Percentiles rank a stretch among this genome's conserved stretches.
Conservation (phyloP, 805 yeast species). For the Myxozyma mucilagina region DNA sequence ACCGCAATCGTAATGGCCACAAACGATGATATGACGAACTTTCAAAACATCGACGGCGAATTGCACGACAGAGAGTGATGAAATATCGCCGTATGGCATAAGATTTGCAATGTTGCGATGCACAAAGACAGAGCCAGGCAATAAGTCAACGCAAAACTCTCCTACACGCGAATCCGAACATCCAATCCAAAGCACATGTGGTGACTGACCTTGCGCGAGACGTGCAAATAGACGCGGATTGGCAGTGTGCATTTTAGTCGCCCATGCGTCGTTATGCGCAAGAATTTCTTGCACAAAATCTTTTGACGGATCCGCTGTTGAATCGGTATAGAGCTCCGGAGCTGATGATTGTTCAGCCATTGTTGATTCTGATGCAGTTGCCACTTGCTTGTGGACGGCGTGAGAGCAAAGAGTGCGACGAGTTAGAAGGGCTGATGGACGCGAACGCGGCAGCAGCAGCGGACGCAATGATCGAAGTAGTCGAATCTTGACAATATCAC, state of each 20-base stretch:
- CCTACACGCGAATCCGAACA: conserved; percentile 91
- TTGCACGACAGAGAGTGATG: conserved; percentile 77
- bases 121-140: conserved; percentile 89
- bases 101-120: conserved; percentile 88
- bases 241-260: conserved; percentile 46
- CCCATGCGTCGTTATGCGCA: conserved; percentile 49
- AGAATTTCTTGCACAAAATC: conserved; percentile 35
- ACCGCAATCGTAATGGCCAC: conserved; percentile 96
- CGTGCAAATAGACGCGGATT: conserved; percentile 60
- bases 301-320: conserved; percentile 12
- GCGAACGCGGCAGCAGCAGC: too few species aligned
- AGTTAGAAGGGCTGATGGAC: too few species aligned
- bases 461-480: too few species aligned
- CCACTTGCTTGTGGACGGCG: too few species aligned
- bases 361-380: too few species aligned
- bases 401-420: too few species aligned
- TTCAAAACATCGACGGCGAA: conserved; percentile 83
- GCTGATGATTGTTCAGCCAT: too few species aligned
- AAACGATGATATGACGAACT: conserved; percentile 76
- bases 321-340: too few species aligned
- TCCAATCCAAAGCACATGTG: conserved; percentile 91
- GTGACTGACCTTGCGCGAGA: conserved; percentile 83
- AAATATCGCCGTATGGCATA: conserved; percentile 63
- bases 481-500: too few species aligned
- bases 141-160: conserved; percentile 70